Evolutionary conservation across 2,329 filamentous ascomycete species (phyloP).

Genomic region (Dendryphion nanum): DNA sequence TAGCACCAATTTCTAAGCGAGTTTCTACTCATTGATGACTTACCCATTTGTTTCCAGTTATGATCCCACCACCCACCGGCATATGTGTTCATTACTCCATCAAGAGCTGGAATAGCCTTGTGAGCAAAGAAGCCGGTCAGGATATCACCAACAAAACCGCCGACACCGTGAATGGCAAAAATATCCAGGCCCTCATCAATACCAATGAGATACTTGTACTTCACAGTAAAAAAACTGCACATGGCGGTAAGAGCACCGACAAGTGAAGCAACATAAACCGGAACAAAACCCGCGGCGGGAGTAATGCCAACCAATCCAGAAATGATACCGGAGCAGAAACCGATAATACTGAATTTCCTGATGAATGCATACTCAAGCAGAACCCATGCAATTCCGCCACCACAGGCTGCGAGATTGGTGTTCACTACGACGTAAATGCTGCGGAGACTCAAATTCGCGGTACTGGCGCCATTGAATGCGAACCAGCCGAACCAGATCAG

Average conservation of each 20-base stretch:
- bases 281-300: constrained; percentile 56
- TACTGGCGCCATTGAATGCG: constrained; percentile 40
- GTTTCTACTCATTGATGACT: too few species aligned
- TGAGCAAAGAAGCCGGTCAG: constrained; percentile 59
- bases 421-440: constrained; percentile 58
- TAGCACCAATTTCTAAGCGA: too few species aligned
- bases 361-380: constrained; percentile 53
- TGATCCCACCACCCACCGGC: constrained; percentile 53
- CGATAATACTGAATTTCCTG: constrained; percentile 52
- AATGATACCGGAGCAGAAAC: constrained; percentile 56
- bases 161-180: constrained; percentile 60
- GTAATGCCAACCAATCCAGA: constrained; percentile 59
- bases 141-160: constrained; percentile 58
- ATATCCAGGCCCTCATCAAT: constrained; percentile 61
- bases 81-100: constrained; percentile 49
- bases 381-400: constrained; percentile 55
- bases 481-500: constrained; percentile 47
- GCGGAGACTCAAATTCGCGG: constrained; percentile 53
- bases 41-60: constrained; percentile 57
- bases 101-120: constrained; percentile 49
- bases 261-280: constrained; percentile 51
- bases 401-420: constrained; percentile 58
- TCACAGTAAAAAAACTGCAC: constrained; percentile 48
- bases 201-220: constrained; percentile 50
- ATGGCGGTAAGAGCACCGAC: constrained; percentile 54